Evolutionary conservation across 495 filamentous ascomycete species (phyloP).

Genomic region (Cudoniella acicularis): DNA sequence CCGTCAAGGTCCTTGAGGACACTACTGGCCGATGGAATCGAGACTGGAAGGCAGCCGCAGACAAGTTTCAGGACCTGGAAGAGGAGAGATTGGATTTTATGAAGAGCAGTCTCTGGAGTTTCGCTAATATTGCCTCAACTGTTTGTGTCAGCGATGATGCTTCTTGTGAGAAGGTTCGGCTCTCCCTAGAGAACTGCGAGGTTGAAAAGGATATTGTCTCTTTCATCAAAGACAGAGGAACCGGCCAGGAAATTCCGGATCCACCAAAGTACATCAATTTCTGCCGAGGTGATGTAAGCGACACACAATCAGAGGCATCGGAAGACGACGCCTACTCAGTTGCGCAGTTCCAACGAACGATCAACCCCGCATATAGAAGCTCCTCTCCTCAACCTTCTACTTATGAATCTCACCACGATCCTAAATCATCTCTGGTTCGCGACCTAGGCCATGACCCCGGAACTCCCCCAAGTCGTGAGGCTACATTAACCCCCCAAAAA

Average conservation of each 20-base stretch:
- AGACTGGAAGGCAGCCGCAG: slow-evolving; percentile 96
- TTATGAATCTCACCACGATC: slow-evolving; percentile 86
- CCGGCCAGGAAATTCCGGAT: slow-evolving; percentile 95
- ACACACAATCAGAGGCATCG: slow-evolving; percentile 74
- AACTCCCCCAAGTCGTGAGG: slow-evolving; percentile 49
- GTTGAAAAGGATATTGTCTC: slow-evolving; percentile 89
- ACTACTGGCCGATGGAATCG: slow-evolving; percentile 95
- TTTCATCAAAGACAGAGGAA: slow-evolving; percentile 89
- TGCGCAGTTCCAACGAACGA: slow-evolving; percentile 89
- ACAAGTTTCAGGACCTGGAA: slow-evolving; percentile 99
- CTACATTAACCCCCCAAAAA: slow-evolving; percentile 53
- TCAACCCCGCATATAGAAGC: slow-evolving; percentile 91
- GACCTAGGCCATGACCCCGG: slow-evolving; percentile 51
- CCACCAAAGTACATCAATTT: slow-evolving; percentile 99
- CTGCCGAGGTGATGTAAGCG: slow-evolving; percentile 82
- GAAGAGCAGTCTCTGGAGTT: slow-evolving; percentile 95
- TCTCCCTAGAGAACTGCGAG: slow-evolving; percentile 91
- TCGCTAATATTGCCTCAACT: slow-evolving; percentile 94
- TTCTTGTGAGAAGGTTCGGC: slow-evolving; percentile 94
- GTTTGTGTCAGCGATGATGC: slow-evolving; percentile 99
- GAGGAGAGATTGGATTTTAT: slow-evolving; percentile 95
- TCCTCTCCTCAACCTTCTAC: slow-evolving; percentile 80
- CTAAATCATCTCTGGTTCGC: slow-evolving; percentile 61
- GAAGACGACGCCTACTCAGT: slow-evolving; percentile 87
- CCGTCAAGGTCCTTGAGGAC: slow-evolving; percentile 90